phyloP scores from a whole-genome alignment of 805 yeast genomes.

The Saturnispora quitensis region DNA sequence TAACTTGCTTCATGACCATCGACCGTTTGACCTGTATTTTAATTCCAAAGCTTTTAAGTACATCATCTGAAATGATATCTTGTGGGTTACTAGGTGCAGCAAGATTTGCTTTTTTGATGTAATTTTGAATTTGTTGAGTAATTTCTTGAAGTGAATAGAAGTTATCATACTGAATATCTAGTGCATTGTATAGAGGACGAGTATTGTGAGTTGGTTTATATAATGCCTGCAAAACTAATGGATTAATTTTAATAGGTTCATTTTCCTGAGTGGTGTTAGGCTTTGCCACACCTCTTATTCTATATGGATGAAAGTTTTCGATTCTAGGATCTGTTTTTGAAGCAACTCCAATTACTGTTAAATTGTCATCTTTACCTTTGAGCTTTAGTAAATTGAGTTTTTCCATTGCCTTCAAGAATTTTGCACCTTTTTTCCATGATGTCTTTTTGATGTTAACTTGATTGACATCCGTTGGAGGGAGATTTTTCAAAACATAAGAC shows the following conservation, averaged over 20 bases:
- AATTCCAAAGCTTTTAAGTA: conserved; percentile 32
- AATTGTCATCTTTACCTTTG: conserved; percentile 82
- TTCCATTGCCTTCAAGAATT: conserved; percentile 80
- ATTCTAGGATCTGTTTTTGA: conserved; percentile 39
- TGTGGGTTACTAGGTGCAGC: conserved; percentile 41
- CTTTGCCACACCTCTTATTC: conserved; percentile 23
- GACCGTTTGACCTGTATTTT: conserved; percentile 25
- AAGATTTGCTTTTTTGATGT: conserved; percentile 48
- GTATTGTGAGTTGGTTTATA: conserved; percentile 51
- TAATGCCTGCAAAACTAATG: conserved; percentile 28
- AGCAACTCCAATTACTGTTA: conserved; percentile 45
- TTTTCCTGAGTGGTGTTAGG: neutral
- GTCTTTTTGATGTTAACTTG: conserved; percentile 63
- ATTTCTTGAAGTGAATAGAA: conserved; percentile 50
- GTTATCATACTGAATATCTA: conserved; percentile 29
- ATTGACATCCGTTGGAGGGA: conserved; percentile 55
- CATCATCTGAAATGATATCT: conserved; percentile 45
- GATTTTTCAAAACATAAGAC: conserved; percentile 53
- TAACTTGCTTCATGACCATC: neutral
- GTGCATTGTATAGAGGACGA: conserved; percentile 36
- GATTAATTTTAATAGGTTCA: conserved; percentile 7
- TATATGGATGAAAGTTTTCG: conserved; percentile 58
- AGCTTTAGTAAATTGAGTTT: conserved; percentile 57
- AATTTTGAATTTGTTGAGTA: conserved; percentile 41
- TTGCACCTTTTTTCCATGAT: conserved; percentile 83